A percentile compares a stretch with the other conserved stretches of the same genome.
phyloP scores from a whole-genome alignment of 2,329 filamentous ascomycete genomes.

The Fonsecaea pugnacius region DNA sequence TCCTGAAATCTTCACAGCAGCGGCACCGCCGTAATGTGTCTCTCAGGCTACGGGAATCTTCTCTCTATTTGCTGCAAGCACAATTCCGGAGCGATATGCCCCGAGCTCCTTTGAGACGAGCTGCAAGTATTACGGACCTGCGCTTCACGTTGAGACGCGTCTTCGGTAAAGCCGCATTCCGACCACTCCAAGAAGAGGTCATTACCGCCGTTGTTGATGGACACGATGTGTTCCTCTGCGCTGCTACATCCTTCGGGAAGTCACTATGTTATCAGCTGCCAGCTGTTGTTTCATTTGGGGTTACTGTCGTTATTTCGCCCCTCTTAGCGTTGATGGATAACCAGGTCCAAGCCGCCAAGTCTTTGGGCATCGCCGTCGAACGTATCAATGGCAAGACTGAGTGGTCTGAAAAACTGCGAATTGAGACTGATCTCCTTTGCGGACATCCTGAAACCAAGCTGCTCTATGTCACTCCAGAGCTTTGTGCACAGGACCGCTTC shows the following conservation, averaged over 20 bases:
- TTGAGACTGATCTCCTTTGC: slow-evolving; percentile 80
- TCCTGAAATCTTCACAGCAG: neutral
- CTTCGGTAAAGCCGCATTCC: slow-evolving; percentile 74
- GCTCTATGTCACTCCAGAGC: slow-evolving; percentile 91
- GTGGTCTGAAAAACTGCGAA: slow-evolving; percentile 64
- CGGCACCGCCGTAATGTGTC: neutral
- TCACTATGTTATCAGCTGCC: slow-evolving; percentile 92
- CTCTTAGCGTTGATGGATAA: slow-evolving; percentile 93
- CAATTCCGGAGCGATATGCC: slow-evolving; percentile 6
- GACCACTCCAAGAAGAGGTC: slow-evolving; percentile 86
- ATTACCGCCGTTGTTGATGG: slow-evolving; percentile 79
- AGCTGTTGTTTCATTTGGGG: slow-evolving; percentile 82
- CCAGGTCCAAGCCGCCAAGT: slow-evolving; percentile 79
- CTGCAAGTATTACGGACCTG: slow-evolving; percentile 57
- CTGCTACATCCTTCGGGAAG: slow-evolving; percentile 77
- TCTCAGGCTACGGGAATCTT: neutral
- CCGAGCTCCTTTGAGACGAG: slow-evolving; percentile 19
- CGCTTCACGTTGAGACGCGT: slow-evolving; percentile 74
- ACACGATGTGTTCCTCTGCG: slow-evolving; percentile 91
- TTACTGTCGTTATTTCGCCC: slow-evolving; percentile 89
- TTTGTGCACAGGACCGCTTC: slow-evolving; percentile 78
- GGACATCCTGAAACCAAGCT: slow-evolving; percentile 83
- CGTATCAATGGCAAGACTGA: slow-evolving; percentile 86
- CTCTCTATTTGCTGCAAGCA: neutral
- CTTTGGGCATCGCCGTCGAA: slow-evolving; percentile 75